These are phyloP conservation scores for Priceomyces carsonii DNA, from an alignment of 805 yeast genomes.

Conservation along the genomic window DNA sequence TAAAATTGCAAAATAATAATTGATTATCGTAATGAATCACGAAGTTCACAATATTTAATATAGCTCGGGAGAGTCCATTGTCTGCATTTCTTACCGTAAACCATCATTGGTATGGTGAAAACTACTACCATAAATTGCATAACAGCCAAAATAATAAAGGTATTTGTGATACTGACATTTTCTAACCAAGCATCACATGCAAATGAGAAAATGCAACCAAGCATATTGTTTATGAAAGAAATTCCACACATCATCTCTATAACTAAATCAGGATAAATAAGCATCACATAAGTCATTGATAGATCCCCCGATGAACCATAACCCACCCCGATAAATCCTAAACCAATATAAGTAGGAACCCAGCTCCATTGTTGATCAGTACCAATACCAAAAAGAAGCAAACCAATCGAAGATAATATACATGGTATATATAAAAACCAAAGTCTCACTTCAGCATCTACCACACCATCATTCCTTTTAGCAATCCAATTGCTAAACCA, in stretches of 20 bases:
- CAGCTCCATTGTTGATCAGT: slow-evolving; percentile 37
- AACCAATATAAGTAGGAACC: slow-evolving; percentile 39
- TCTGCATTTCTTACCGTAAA: slow-evolving; percentile 35
- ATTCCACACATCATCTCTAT: slow-evolving; percentile 43
- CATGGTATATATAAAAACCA: slow-evolving; percentile 36
- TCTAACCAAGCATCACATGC: slow-evolving; percentile 41
- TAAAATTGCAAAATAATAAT: too few species aligned
- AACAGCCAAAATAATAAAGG: slow-evolving; percentile 37
- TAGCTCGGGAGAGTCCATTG: slow-evolving; percentile 35
- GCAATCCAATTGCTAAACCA: slow-evolving; percentile 38
- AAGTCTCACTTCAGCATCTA: slow-evolving; percentile 39
- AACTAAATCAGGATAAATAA: slow-evolving; percentile 41
- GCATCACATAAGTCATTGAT: slow-evolving; percentile 40
- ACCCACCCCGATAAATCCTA: slow-evolving; percentile 38
- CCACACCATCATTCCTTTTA: slow-evolving; percentile 34
- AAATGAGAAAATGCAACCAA: slow-evolving; percentile 40
- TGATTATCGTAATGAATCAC: too few species aligned
- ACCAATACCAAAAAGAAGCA: slow-evolving; percentile 39
- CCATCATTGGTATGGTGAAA: slow-evolving; percentile 28
- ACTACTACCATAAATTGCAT: slow-evolving; percentile 35
- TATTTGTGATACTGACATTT: slow-evolving; percentile 34
- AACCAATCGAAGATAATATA: slow-evolving; percentile 35
- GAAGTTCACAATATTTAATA: slow-evolving; percentile 25
- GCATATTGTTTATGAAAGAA: slow-evolving; percentile 36
- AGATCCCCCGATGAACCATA: slow-evolving; percentile 42